Percentiles rank a stretch among this genome's conserved stretches.
Conservation (phyloP, 2,329 filamentous ascomycete species). For the Alternaria sp. region DNA sequence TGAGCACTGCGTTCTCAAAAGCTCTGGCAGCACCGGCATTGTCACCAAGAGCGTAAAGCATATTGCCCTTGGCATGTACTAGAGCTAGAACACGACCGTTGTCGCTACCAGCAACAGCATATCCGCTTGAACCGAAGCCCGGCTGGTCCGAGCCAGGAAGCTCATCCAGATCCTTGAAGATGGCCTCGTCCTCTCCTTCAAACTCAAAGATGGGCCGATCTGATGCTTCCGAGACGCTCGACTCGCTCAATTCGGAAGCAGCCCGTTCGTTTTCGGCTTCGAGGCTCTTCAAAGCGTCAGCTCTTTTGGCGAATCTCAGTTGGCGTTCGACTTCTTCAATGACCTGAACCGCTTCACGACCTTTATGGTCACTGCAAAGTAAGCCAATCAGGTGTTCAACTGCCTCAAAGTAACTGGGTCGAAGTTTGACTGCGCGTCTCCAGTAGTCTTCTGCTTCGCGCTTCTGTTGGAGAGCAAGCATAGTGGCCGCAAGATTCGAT, state of each 20-base stretch:
- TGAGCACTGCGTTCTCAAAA: slow-evolving; percentile 93
- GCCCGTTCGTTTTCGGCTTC: slow-evolving; percentile 69
- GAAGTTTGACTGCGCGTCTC: slow-evolving; percentile 81
- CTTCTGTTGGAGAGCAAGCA: slow-evolving; percentile 82
- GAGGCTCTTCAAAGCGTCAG: slow-evolving; percentile 57
- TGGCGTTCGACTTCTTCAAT: slow-evolving; percentile 85
- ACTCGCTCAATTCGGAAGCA: slow-evolving; percentile 65
- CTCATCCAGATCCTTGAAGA: slow-evolving; percentile 52
- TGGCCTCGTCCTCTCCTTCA: slow-evolving; percentile 55
- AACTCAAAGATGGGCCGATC: slow-evolving; percentile 66
- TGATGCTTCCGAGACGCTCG: slow-evolving; percentile 63
- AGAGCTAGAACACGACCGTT: slow-evolving; percentile 94
- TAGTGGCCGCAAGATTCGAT: slow-evolving; percentile 89
- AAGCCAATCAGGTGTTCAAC: slow-evolving; percentile 93
- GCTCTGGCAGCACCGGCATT: slow-evolving; percentile 82
- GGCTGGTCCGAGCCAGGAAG: slow-evolving; percentile 55
- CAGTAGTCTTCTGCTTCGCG: slow-evolving; percentile 88
- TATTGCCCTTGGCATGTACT: slow-evolving; percentile 97
- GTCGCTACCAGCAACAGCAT: slow-evolving; percentile 82
- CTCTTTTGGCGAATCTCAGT: slow-evolving; percentile 63
- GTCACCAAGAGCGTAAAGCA: slow-evolving; percentile 90
- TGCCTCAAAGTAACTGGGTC: slow-evolving; percentile 91
- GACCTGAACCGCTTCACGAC: slow-evolving; percentile 83
- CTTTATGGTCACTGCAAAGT: slow-evolving; percentile 81
- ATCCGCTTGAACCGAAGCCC: slow-evolving; percentile 81